A percentile compares a stretch with the other conserved stretches of the same genome.
These are phyloP conservation scores for Acacia crassicarpa DNA, from an alignment of 306 rosid genomes.

Conservation along the genomic window DNA sequence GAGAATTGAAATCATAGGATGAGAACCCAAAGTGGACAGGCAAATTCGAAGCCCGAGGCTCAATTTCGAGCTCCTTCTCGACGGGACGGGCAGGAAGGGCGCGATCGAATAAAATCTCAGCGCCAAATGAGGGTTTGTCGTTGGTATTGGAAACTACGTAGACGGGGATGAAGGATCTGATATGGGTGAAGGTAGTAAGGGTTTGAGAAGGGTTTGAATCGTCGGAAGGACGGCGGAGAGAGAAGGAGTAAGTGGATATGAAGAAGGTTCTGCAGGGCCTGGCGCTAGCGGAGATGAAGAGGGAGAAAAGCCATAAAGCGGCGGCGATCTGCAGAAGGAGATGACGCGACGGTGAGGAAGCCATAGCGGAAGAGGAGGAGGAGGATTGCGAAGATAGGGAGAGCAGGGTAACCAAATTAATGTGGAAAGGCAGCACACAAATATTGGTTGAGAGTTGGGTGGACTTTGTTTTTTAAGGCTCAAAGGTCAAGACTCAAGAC, in stretches of 20 bases:
- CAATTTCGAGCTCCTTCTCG: not conserved
- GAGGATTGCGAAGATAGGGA: not conserved
- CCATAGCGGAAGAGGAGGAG: conserved; percentile 16
- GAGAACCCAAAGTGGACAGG: conserved; percentile 28
- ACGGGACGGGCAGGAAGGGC: conserved; percentile 12
- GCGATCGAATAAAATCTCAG: conserved; percentile 27
- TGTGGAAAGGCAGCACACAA: not conserved
- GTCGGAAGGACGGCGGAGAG: conserved; percentile 36
- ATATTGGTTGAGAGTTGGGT: not conserved
- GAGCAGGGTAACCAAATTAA: not conserved
- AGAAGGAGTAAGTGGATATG: conserved; percentile 56
- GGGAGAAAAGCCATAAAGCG: not conserved
- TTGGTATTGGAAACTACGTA: not conserved
- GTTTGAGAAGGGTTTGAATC: conserved; percentile 29
- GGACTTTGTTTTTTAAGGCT: not conserved
- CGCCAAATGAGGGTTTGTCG: conserved; percentile 1
- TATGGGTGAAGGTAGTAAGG: conserved; percentile 46
- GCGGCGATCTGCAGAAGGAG: conserved; percentile 11
- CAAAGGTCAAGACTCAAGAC: not conserved
- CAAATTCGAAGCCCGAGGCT: not conserved
- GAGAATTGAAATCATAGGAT: conserved; percentile 59
- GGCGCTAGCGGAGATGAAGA: conserved; percentile 36
- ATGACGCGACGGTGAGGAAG: not conserved
- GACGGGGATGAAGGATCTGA: conserved; percentile 25
- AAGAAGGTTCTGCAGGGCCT: conserved; percentile 59